Evolutionary conservation across 2,329 filamentous ascomycete genomes (phyloP).

Genomic region (Rhynchosporium graminicola): DNA sequence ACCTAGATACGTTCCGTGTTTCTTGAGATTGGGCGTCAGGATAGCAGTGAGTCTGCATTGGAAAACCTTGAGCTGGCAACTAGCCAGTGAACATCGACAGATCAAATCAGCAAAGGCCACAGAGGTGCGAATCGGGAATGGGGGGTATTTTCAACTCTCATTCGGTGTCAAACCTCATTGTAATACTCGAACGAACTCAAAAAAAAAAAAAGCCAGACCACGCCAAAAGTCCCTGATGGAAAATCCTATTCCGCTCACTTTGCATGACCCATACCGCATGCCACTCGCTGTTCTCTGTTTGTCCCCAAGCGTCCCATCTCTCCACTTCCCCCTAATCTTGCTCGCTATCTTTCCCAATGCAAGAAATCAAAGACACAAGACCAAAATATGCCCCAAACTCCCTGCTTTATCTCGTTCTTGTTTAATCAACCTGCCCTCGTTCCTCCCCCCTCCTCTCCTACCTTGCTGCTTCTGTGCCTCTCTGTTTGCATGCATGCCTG

Average conservation of each 20-base stretch:
- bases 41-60: no score
- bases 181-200: not conserved
- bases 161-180: not conserved
- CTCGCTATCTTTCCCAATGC: not conserved
- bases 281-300: not conserved
- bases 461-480: not conserved
- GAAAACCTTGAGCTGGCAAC: no score
- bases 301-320: not conserved
- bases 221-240: slow-evolving; percentile 3
- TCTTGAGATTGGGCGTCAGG: no score
- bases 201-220: not conserved
- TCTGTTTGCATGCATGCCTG: not conserved
- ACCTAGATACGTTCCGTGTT: no score
- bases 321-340: not conserved
- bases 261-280: not conserved
- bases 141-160: no score
- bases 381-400: slow-evolving; percentile 12
- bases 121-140: no score
- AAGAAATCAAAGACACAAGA: not conserved
- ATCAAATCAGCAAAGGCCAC: no score
- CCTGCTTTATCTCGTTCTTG: slow-evolving; percentile 7
- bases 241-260: slow-evolving; percentile 6
- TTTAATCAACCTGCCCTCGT: not conserved
- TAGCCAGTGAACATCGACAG: no score
- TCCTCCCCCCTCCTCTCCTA: not conserved